These are phyloP conservation scores for Hordeum vulgare DNA, from an alignment of 176 grass and related monocot species.

Conservation along the genomic window DNA sequence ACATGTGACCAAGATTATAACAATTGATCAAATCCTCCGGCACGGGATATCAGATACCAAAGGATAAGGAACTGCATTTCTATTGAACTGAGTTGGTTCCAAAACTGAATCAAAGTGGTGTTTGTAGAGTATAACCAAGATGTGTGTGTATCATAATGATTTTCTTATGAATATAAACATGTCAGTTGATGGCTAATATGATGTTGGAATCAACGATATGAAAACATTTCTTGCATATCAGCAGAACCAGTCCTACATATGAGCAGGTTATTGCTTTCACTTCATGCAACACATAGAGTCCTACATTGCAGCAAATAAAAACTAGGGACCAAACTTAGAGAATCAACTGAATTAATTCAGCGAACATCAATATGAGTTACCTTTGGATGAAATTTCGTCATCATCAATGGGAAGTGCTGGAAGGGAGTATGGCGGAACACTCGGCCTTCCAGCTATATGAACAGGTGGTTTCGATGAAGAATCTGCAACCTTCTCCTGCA, in stretches of 20 bases:
- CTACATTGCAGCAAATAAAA: background rate
- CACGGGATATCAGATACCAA: background rate
- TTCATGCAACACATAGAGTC: background rate
- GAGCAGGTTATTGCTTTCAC: background rate
- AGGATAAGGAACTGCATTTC: background rate
- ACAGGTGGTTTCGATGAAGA: conserved; percentile 69
- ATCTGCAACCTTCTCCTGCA: conserved; percentile 84
- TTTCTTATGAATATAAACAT: background rate
- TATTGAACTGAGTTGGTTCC: background rate
- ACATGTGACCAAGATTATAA: background rate
- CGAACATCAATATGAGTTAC: conserved; percentile 32
- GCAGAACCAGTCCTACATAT: background rate
- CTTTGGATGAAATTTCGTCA: conserved; percentile 71
- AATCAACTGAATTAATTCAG: background rate
- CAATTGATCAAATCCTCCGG: background rate
- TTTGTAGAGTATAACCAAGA: background rate
- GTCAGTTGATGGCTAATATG: background rate
- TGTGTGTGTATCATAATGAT: background rate
- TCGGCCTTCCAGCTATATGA: conserved; percentile 50
- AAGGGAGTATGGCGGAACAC: conserved; percentile 58
- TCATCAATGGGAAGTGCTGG: conserved; percentile 64
- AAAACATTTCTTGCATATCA: background rate
- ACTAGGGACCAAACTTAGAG: background rate
- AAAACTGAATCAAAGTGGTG: background rate
- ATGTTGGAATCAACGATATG: background rate